Base-by-base conservation (phyloP, 2,329 filamentous ascomycete species). In the Colletotrichum coccodes region DNA sequence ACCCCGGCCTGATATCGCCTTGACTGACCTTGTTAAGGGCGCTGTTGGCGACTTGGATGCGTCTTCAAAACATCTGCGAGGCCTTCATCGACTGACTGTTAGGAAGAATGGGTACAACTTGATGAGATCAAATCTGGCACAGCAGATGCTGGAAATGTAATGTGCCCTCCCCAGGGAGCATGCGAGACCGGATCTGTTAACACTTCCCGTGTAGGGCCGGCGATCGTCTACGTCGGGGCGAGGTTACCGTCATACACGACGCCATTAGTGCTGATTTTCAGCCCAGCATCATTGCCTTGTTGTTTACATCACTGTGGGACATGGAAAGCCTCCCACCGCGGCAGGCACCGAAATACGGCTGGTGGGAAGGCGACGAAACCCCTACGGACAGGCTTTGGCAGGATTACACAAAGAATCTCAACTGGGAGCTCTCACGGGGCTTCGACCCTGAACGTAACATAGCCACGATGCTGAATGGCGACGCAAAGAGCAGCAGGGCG, bases 301-400 rank as follows among this genome's bases (percentile, higher is more conserved):
- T 84, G 5, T 81, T 82, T 66, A 80, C 82, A 16, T 82, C 82
- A 21, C 77, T 84, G 44, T 82, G 81, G 75, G 82, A 83, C 44
- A 76, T 80, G 36, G 76, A 74, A 23, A 75, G 76, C 40, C 67
- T 80, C 16, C 78, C 78, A 11, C 78, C 78, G 6, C 73, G 76
- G 47, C 76, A 79, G 65, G 78, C 78, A 36, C 78, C 78, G 11
- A 75, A 70, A 70, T 80, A 80, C 65, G 78, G 78, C 53, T 79
- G 78, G 78, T 79, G 78, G 78, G 76, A 78, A 62, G 78, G 76
- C 40, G 71, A 72, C 62, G 78, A 79, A 59, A 79, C 78, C 21
- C 75, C 76, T 46, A 78, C 77, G n/a, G 78, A 78, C 49, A 72
- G 77, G 26, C 70, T 80, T 16, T 80, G 78, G 78, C 78, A 80